These are phyloP conservation scores for Rhytidiadelphus loreus DNA, from an alignment of 225 moss, liverwort and hornwort species.

Conservation along the genomic window DNA sequence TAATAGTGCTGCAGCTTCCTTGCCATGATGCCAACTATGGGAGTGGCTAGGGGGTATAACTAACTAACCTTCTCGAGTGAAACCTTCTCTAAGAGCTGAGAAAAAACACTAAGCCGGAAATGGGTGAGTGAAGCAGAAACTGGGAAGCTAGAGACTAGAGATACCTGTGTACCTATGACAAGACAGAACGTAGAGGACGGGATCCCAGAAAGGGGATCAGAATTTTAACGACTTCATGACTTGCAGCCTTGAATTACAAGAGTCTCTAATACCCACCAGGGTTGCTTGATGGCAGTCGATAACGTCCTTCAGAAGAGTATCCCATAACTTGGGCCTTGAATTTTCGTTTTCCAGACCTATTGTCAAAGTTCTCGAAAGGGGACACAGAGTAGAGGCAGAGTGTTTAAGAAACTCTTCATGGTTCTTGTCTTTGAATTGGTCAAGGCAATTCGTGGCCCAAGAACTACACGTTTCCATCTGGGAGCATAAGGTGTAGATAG, in stretches of 20 bases:
- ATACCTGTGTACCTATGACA: background rate
- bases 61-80: background rate
- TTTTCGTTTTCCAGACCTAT: conserved; percentile 9
- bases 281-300: conserved; percentile 52
- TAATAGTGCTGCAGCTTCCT: background rate
- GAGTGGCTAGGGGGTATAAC: background rate
- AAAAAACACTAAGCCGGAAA: background rate
- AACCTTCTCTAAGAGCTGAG: background rate
- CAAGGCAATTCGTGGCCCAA: conserved; percentile 22
- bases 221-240: conserved; percentile 52
- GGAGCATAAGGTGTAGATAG: conserved; percentile 25
- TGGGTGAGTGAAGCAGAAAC: background rate
- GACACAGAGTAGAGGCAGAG: background rate
- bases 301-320: conserved; percentile 26
- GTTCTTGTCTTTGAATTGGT: conserved; percentile 20
- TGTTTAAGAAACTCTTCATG: conserved; percentile 5
- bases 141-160: background rate
- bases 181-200: background rate
- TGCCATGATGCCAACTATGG: background rate
- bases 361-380: conserved; percentile 3
- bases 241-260: conserved; percentile 54
- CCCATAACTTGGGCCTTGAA: conserved; percentile 27
- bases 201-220: conserved; percentile 13
- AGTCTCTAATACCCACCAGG: conserved; percentile 32
- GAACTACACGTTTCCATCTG: conserved; percentile 33